Base-by-base conservation (phyloP, 2,329 filamentous ascomycete genomes). In the Colletotrichum lupini region DNA sequence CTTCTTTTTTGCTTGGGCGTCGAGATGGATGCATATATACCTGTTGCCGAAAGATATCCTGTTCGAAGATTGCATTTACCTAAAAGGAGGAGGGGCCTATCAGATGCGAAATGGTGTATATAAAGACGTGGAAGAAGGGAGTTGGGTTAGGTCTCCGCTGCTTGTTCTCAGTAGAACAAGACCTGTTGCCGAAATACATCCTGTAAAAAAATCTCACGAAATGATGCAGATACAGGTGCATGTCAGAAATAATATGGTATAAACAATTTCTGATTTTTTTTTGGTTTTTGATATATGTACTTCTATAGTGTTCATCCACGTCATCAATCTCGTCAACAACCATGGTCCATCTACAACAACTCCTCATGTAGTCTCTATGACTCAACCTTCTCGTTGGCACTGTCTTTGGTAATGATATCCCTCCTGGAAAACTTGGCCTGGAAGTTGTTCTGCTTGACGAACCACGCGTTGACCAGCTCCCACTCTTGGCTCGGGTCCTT, bases 391-490 rank as follows among this genome's bases (percentile, higher is more conserved):
- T 74, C 72, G 22, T 12, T 35, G 19, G 8, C 4, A 16, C 60
- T 61, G 11, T 84, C 83, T 74, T 81, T 79, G 2, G 42, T 49
- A 49, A 88, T 82, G 26, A 89, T 75, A 3, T 86, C 80, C 55
- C 87, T 81, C 59, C 83, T 70, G 59, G 83, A 79, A 64, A 89
- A 88, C 56, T 80, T 81, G 19, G 84, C 83, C 71, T 84, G 80
- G 76, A 91, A 91, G 78, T 90, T 86, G 30, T 85, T 83, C 77
- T 91, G 90, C 80, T 90, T 89, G 63, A 91, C 88, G 73, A 92
- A 91, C 90, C 90, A 92, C 3, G 89, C 88, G 75, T 92, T 91
- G 61, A 88, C 85, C 24, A 90, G 80, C 76, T 85, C 85, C 89
- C 90, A 91, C 75, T 91, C 89, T 71, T 86, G 85, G 19, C 77